Base-by-base conservation (phyloP, 1,284 basidiomycete species). In the Porogramme epimiltina region DNA sequence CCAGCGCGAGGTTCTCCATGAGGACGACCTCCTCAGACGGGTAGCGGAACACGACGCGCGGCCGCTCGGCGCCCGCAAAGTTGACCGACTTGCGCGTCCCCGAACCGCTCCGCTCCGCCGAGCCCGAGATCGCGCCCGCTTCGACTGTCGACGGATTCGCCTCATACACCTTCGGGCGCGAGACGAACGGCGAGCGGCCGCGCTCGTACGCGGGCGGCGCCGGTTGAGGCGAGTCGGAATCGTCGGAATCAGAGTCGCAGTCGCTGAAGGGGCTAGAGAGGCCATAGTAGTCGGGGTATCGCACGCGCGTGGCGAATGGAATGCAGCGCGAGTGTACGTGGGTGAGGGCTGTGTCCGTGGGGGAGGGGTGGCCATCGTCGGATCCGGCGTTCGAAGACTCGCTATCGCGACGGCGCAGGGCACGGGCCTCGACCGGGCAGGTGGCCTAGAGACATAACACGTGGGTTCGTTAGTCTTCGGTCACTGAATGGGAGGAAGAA, bases 241-340 rank as follows among this genome's bases (percentile, higher is more conserved):
- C 49, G 24, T 42, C 47, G 15, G 40, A 47, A 23, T 54, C 53
- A 18, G 54, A 52, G 45, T 47, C 47, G 19, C 44, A 45, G 43
- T 54, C 49, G 38, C 50, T 48, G 45, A 50, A 38, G 16, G 58
- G 46, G 55, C 50, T 52, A 38, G 55, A 40, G 49, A 45, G 19
- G 16, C 49, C 46, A 39, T 57, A 53, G 49, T 48, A 47, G 44
- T 50, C 55, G 44, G 51, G 52, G 51, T 50, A 63, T 20, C 51
- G 55, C 37, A 60, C 53, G 42, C 62, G 62, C 13, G 57, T 46
- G 6, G 60, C 50, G 48, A 56, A 62, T 2, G 60, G 56, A 37
- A 62, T 47, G 55, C 61, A 63, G 45, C 55, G 59, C 37, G 53
- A 46, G 55, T 63, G 63, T 19, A 52, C 36, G 59, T 62, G 63